Base-by-base conservation (phyloP, 1,284 basidiomycete species). In the Moesziomyces aphidis region DNA sequence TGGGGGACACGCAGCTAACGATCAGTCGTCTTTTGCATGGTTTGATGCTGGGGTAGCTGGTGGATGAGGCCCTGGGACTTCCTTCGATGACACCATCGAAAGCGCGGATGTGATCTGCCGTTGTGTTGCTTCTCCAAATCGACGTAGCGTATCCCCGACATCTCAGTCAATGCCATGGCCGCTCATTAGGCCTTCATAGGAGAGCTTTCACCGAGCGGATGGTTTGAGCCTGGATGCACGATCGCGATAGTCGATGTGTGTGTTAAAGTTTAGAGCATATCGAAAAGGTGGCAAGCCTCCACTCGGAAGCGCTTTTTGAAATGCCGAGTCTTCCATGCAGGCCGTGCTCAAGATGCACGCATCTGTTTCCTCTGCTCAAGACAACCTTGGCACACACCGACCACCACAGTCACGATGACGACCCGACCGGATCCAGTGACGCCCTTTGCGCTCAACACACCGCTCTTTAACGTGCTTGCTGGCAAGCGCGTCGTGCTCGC, bases 401-500 rank as follows among this genome's bases (percentile, higher is more conserved):
- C 45, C 50, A 26, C 42, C 22, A 26, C 46, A 3, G 11, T 13
- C 36, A 39, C 36, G 21, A 23, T 21, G n/a, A 52, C 55, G 19
- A 56, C 39, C 34, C 45, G 61, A 57, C 46, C 47, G 17, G 76
- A 77, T 15, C 46, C 75, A 19, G 68, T 78, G 19, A 72, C 64
- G 13, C 28, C 61, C 0, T 70, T 75, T n/a, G 82, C 82, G 26
- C 73, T 83, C 5, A 46, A 49, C 24, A 73, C 66, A 17, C 81
- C 81, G 24, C 76, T 77, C 1, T 81, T 82, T 53, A 79, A 74
- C 51, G 78, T 78, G 46, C 73, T 83, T 10, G 59, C 62, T 13
- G 80, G 80, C 11, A 81, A 78, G 56, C 73, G 82, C 4, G 72
- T 83, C 4, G 54, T 83, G 5, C 61, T 83, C 4, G 82, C 82